Percentiles rank a stretch among this genome's conserved stretches.
Conservation (phyloP, 192 early-diverging fungal genomes). For the Backusella tarrabulga region DNA sequence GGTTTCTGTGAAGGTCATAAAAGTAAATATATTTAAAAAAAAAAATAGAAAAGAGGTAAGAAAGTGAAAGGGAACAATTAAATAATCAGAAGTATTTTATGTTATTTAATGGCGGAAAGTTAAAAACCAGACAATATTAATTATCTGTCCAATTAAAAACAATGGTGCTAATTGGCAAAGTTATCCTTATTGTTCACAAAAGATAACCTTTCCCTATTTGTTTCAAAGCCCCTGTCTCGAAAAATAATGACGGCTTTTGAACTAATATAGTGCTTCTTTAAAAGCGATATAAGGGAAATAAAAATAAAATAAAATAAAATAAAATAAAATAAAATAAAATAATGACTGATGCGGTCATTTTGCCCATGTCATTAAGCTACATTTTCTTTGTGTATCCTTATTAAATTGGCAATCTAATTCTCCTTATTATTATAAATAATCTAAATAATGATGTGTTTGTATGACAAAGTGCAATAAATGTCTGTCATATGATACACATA, state of each 20-base stretch:
- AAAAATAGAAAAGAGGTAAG: not conserved
- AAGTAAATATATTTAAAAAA: not conserved
- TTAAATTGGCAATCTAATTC: not conserved
- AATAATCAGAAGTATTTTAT: not conserved
- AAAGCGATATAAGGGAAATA: not conserved
- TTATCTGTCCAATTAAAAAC: constrained; percentile 9
- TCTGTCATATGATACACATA: not conserved
- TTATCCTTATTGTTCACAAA: constrained; percentile 16
- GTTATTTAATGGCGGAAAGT: not conserved
- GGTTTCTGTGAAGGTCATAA: not conserved
- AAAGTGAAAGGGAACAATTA: not conserved
- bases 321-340: not conserved
- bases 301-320: not conserved
- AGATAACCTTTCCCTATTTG: constrained; percentile 10
- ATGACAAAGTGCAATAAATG: not conserved
- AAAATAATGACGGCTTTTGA: not conserved
- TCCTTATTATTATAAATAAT: not conserved
- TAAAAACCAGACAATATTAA: constrained; percentile 9
- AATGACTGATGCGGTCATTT: constrained; percentile 3
- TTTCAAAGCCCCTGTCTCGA: not conserved
- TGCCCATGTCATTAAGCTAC: constrained; percentile 3
- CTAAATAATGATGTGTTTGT: not conserved
- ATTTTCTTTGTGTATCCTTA: constrained; percentile 2
- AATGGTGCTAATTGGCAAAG: constrained; percentile 9
- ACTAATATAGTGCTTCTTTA: not conserved